Percentiles rank a stretch among this genome's conserved stretches.
Evolutionary conservation across 495 filamentous ascomycete species (phyloP).

Genomic region (Hyphodiscus hymeniophilus): DNA sequence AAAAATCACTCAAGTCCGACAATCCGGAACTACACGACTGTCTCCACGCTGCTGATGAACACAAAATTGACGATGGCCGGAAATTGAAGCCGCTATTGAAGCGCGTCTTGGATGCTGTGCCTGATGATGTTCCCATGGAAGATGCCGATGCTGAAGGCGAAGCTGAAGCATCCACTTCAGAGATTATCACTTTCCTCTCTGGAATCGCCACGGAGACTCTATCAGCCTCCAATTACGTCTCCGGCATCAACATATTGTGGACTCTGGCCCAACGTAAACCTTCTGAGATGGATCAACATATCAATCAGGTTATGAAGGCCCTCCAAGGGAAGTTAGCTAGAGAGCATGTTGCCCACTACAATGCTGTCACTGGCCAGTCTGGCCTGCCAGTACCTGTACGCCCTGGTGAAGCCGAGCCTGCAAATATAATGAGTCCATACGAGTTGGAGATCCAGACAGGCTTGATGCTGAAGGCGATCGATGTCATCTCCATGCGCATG

Average conservation of each 20-base stretch:
- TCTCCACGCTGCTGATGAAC: slow-evolving; percentile 61
- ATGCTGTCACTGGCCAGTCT: slow-evolving; percentile 39
- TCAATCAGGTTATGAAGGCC: slow-evolving; percentile 82
- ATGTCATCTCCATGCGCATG: slow-evolving; percentile 85
- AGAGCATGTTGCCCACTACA: slow-evolving; percentile 79
- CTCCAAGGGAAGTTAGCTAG: slow-evolving; percentile 87
- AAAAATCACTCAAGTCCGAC: slow-evolving; percentile 82
- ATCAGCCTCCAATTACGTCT: slow-evolving; percentile 67
- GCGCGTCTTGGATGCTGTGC: slow-evolving; percentile 82
- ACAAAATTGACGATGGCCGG: slow-evolving; percentile 48
- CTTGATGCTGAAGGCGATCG: slow-evolving; percentile 87
- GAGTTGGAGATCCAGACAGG: slow-evolving; percentile 79
- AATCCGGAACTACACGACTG: slow-evolving; percentile 87
- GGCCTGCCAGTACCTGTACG: slow-evolving; percentile 29
- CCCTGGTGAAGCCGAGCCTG: slow-evolving; percentile 27
- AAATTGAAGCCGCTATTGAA: slow-evolving; percentile 61
- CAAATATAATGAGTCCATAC: slow-evolving; percentile 56
- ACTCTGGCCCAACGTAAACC: slow-evolving; percentile 78
- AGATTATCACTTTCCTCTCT: slow-evolving; percentile 76
- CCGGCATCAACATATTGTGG: slow-evolving; percentile 87
- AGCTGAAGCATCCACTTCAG: slow-evolving; percentile 55
- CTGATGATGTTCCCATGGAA: slow-evolving; percentile 78
- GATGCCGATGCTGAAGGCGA: slow-evolving; percentile 84
- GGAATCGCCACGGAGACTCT: slow-evolving; percentile 75
- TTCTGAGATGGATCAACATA: slow-evolving; percentile 79